Conservation (phyloP, 345 rosid species). For the Brassica cretica region DNA sequence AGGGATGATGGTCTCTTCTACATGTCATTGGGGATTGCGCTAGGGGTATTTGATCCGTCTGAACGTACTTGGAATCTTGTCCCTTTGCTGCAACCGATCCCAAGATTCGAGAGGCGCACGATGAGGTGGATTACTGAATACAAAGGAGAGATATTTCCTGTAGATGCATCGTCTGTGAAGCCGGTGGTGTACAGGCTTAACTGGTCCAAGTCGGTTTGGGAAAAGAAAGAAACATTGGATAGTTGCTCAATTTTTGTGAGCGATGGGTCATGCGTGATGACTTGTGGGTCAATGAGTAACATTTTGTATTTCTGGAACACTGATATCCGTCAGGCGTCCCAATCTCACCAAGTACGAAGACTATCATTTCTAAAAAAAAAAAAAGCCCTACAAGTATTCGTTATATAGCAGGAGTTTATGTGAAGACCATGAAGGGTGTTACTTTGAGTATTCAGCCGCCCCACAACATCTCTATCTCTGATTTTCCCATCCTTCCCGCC, state of each 20-base stretch:
- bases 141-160: background rate
- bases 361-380: too few relatives aligned
- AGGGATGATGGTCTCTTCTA: constrained; percentile 16
- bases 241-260: constrained; percentile 4
- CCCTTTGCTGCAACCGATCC: background rate
- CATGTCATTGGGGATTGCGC: background rate
- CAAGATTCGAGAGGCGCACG: background rate
- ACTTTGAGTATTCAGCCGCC: constrained; percentile 14
- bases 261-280: constrained; percentile 9
- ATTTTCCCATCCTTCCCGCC: too few relatives aligned
- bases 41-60: background rate
- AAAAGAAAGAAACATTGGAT: background rate
- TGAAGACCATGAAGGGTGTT: too few relatives aligned
- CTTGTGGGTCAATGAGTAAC: constrained; percentile 2
- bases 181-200: background rate
- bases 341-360: background rate
- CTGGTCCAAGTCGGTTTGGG: constrained; percentile 1
- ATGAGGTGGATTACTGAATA: background rate
- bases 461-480: background rate
- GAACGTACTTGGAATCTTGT: background rate
- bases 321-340: background rate
- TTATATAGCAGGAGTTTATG: too few relatives aligned
- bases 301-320: background rate
- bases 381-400: too few relatives aligned
- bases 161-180: background rate